Conservation (phyloP, 345 rosid genomes). For the Lenwebbia sp. region DNA sequence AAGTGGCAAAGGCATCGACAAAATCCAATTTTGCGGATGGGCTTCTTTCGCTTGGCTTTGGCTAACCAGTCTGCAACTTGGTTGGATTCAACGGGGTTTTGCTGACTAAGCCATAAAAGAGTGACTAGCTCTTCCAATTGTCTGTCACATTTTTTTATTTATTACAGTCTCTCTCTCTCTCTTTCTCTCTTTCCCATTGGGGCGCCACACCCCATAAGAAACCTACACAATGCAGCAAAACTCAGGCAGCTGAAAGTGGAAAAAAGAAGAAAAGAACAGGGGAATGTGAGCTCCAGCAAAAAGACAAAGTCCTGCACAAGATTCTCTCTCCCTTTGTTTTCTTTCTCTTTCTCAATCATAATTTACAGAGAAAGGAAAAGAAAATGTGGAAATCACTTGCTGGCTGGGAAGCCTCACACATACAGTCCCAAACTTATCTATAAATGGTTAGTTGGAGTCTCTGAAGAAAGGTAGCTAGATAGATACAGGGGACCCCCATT, state of each 20-base stretch:
- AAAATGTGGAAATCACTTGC: not conserved
- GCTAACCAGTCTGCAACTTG: too few species aligned
- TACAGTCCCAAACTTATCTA: not conserved
- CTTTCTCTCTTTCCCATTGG: not conserved
- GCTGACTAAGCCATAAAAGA: not conserved
- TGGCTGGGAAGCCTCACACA: not conserved
- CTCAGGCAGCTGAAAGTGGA: not conserved
- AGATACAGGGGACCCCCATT: not conserved
- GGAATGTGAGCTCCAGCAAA: not conserved
- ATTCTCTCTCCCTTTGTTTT: not conserved
- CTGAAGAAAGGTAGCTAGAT: conserved; percentile 21
- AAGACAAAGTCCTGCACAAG: not conserved
- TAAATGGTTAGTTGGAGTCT: conserved; percentile 10
- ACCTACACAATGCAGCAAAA: not conserved
- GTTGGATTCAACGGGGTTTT: not conserved
- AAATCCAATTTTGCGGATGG: too few species aligned
- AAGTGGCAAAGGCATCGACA: too few species aligned
- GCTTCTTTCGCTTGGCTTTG: too few species aligned
- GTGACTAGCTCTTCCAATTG: not conserved
- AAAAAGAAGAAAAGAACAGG: not conserved
- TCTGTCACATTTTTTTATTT: not conserved
- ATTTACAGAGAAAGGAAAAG: not conserved
- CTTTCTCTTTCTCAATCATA: conserved; percentile 3
- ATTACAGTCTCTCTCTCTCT: not conserved
- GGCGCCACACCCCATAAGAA: not conserved